These are phyloP conservation scores for Diaporthe australafricana DNA, from an alignment of 2,329 filamentous ascomycete genomes.

Conservation along the genomic window DNA sequence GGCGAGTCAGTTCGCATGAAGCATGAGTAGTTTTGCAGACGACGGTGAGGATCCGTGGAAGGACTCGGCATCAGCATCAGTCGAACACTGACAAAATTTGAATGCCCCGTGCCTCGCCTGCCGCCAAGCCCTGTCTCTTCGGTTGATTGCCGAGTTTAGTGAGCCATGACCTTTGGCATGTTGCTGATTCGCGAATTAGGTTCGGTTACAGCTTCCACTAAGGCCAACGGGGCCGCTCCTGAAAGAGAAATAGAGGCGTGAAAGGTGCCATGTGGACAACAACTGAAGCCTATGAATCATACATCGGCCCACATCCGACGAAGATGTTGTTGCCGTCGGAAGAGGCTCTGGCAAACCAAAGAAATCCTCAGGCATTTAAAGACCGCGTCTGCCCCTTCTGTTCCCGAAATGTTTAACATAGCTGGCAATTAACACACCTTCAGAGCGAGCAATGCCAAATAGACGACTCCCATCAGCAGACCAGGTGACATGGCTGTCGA, in stretches of 20 bases:
- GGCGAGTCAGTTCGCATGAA: neutral
- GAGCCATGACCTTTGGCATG: constrained; percentile 3
- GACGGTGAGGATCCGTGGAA: neutral
- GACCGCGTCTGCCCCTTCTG: too few species aligned
- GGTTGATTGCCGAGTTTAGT: neutral
- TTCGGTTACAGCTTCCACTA: neutral
- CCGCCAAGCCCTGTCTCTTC: constrained; percentile 14
- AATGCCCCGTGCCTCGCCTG: neutral
- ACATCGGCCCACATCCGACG: neutral
- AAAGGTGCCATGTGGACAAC: too few species aligned
- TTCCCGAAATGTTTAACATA: neutral
- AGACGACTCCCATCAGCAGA: too few species aligned
- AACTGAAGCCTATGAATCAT: neutral
- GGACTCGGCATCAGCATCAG: neutral
- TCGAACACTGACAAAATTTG: too few species aligned
- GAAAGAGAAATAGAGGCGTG: neutral
- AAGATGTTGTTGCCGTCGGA: neutral
- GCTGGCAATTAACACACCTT: neutral
- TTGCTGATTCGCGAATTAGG: neutral
- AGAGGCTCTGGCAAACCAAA: too few species aligned
- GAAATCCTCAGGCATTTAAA: too few species aligned
- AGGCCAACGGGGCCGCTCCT: neutral
- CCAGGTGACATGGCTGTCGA: neutral
- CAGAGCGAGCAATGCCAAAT: neutral
- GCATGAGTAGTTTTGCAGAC: neutral